phyloP scores from a whole-genome alignment of 306 rosid species.

The Phaseolus lunatus region DNA sequence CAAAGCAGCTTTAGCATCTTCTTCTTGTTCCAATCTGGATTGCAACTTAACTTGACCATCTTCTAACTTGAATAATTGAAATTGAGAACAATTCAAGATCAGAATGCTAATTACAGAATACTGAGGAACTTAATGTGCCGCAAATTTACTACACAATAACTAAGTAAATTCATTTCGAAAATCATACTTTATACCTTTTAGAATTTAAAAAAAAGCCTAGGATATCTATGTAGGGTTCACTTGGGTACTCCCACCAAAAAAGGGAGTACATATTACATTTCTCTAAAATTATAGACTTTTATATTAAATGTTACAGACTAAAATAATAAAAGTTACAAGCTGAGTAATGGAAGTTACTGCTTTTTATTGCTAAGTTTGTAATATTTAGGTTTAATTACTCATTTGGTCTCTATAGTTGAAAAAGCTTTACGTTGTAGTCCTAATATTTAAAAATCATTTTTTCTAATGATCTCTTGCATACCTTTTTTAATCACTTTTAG shows the following conservation, averaged over 20 bases:
- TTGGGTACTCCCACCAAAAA: background rate
- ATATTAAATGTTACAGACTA: background rate
- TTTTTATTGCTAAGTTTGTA: background rate
- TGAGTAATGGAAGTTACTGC: background rate
- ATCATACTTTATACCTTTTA: constrained; percentile 1
- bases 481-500: too few species aligned
- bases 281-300: background rate
- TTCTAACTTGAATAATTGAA: constrained; percentile 75
- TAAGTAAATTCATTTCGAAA: constrained; percentile 29
- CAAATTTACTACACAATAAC: constrained; percentile 25
- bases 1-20: constrained; percentile 96
- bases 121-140: constrained; percentile 14
- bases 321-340: background rate
- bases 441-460: too few species aligned
- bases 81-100: constrained; percentile 54
- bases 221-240: constrained; percentile 23
- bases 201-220: background rate
- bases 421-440: too few species aligned
- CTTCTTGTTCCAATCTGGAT: constrained; percentile 97
- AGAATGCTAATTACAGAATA: constrained; percentile 34
- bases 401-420: too few species aligned
- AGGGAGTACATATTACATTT: background rate
- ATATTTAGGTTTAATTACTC: background rate
- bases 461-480: too few species aligned
- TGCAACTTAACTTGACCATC: constrained; percentile 94